These are phyloP conservation scores for Circinella umbellata DNA, from an alignment of 371 early-diverging fungal species.

Conservation along the genomic window DNA sequence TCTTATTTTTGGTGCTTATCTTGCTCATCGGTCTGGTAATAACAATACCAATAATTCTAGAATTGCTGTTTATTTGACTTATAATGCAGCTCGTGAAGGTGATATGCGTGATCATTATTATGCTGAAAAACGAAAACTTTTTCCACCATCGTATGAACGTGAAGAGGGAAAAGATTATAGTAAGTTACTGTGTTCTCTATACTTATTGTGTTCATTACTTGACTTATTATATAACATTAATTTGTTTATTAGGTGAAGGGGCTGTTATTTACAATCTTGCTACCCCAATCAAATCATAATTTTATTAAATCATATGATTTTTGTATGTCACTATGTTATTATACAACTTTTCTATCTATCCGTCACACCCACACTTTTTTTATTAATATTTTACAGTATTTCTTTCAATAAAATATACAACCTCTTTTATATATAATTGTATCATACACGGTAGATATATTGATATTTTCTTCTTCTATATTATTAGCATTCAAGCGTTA, in stretches of 20 bases:
- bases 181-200: conserved; percentile 8
- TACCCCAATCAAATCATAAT: conserved; percentile 23
- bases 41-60: conserved; percentile 54
- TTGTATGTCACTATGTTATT: no score
- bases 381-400: no score
- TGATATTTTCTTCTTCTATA: no score
- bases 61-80: conserved; percentile 61
- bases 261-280: conserved; percentile 26
- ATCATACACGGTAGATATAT: no score
- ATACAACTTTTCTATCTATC: no score
- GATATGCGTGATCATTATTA: conserved; percentile 61
- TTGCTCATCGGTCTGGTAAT: conserved; percentile 57
- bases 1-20: conserved; percentile 62
- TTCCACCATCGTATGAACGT: conserved; percentile 62
- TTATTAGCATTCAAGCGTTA: no score
- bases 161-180: conserved; percentile 55
- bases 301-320: no score
- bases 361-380: no score
- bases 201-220: not conserved
- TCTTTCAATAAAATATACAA: no score
- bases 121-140: conserved; percentile 52
- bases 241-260: conserved; percentile 19
- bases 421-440: no score
- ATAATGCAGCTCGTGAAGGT: conserved; percentile 58
- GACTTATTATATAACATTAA: no score